Conservation (phyloP, 306 rosid genomes). For the Cucurbita maxima region DNA sequence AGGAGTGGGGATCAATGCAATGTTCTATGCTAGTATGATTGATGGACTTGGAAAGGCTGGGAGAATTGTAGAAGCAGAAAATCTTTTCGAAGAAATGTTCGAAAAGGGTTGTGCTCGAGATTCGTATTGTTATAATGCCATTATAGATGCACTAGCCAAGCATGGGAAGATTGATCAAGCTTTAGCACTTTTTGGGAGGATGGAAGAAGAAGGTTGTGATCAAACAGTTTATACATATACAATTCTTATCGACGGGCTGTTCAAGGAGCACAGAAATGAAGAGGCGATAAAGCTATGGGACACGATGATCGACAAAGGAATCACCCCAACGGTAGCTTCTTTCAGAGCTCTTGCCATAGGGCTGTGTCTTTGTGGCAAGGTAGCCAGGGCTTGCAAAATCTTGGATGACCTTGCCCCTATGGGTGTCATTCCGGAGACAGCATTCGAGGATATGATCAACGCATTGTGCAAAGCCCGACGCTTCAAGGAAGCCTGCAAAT, state of each 20-base stretch:
- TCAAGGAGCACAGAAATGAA: slow-evolving; percentile 59
- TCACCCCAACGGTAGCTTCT: slow-evolving; percentile 64
- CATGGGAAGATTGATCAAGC: slow-evolving; percentile 56
- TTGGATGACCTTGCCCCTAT: slow-evolving; percentile 79
- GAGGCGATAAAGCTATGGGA: slow-evolving; percentile 75
- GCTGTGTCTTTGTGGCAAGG: slow-evolving; percentile 74
- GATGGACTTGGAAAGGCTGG: slow-evolving; percentile 86
- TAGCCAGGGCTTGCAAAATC: slow-evolving; percentile 77
- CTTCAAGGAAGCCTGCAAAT: slow-evolving; percentile 73
- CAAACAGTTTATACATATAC: slow-evolving; percentile 71
- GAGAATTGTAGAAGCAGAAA: slow-evolving; percentile 64
- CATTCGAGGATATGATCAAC: slow-evolving; percentile 74
- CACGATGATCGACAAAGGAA: slow-evolving; percentile 68
- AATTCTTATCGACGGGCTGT: slow-evolving; percentile 50
- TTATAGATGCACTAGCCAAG: slow-evolving; percentile 58
- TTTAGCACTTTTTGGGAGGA: slow-evolving; percentile 30
- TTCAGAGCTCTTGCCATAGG: slow-evolving; percentile 75
- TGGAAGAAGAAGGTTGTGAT: slow-evolving; percentile 77
- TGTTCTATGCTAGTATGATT: slow-evolving; percentile 65
- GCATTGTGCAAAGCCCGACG: slow-evolving; percentile 66
- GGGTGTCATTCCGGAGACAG: slow-evolving; percentile 63
- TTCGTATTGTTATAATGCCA: slow-evolving; percentile 60
- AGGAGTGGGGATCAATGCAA: slow-evolving; percentile 42
- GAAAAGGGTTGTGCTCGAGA: slow-evolving; percentile 50
- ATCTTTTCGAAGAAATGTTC: slow-evolving; percentile 55